Base-by-base conservation (phyloP, 73 alveolate species). In the Symbiodinium pilosum region DNA sequence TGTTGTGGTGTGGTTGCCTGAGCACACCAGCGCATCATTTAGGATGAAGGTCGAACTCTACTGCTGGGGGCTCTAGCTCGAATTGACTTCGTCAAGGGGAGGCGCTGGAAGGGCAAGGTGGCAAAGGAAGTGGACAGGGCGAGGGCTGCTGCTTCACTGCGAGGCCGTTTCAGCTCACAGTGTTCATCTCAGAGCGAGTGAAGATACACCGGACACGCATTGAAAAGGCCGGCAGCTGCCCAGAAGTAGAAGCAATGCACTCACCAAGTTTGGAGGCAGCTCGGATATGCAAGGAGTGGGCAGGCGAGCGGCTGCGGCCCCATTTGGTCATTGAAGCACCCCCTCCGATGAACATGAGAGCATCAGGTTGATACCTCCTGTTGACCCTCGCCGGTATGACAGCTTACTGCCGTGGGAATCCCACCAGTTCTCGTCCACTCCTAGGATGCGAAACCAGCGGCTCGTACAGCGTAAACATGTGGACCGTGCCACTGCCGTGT, bases 161-260 rank as follows among this genome's bases (percentile, higher is more conserved):
- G 42, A 89, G 95, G 88, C 97, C 97, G 9, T 91, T 40, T 40
- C 97, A 91, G 88, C 71, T 91, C 77, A 91, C 97, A 36, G 97
- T 91, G 42, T 91, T 41, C 44, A 86, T 54, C 12, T 91, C 97
- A 41, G 97, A 69, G 34, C 51, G 54, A 16, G 40, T 91, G 89
- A 91, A 91, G 88, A 12, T 91, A 54, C 97, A 91, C 34, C 41
- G 97, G 51, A 91, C 97, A 38, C 97, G 97, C 42, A 43, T 91
- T 32, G 97, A 91, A n/a, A 91, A 91, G 81, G 95, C 95, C 26
- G 4, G 87, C 32, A 54, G 73, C 14, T 73, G 86, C 24, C 26
- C 44, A 12, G 20, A 11, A 32, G n/a, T n/a, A 30, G 39, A 38
- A 28, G 16, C 51, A 30, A 28, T 73, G 9, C 39, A 73, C 26